Conservation (phyloP, 2,329 filamentous ascomycete genomes). For the Samsoniella hepiali region DNA sequence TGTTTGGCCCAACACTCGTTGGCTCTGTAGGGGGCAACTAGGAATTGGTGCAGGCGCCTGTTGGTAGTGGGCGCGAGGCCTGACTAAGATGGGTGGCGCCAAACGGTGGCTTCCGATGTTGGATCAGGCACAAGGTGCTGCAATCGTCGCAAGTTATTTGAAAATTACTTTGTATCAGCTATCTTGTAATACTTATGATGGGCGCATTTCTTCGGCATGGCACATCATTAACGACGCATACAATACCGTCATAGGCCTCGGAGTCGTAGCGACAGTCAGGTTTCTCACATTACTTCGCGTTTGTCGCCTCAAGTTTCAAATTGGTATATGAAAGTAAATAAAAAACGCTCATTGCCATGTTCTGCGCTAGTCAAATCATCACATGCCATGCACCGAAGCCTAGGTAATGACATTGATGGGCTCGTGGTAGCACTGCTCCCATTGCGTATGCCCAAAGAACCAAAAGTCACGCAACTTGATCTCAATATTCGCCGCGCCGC, state of each 20-base stretch:
- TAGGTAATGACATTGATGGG: slow-evolving; percentile 14
- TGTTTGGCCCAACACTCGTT: no score
- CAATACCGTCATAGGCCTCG: background rate
- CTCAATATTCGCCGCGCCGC: slow-evolving; percentile 8
- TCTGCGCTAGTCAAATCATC: background rate
- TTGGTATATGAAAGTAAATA: background rate
- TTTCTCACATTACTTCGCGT: background rate
- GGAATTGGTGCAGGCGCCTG: no score
- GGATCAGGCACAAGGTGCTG: no score
- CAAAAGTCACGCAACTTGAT: slow-evolving; percentile 15
- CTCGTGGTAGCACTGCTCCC: slow-evolving; percentile 15
- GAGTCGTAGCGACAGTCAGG: background rate
- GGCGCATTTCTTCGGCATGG: background rate
- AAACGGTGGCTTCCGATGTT: no score
- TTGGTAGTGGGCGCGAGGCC: no score
- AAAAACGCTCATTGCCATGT: slow-evolving; percentile 7
- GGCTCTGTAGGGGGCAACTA: no score
- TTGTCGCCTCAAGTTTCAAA: background rate
- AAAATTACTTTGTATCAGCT: no score
- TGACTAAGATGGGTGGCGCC: no score
- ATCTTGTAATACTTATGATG: no score
- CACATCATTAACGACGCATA: background rate
- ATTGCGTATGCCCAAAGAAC: slow-evolving; percentile 8
- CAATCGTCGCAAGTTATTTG: no score
- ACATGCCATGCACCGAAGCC: background rate